Percentiles rank a stretch among this genome's conserved stretches.
Conservation (phyloP, 495 filamentous ascomycete species). For the Talaromyces adpressus region DNA sequence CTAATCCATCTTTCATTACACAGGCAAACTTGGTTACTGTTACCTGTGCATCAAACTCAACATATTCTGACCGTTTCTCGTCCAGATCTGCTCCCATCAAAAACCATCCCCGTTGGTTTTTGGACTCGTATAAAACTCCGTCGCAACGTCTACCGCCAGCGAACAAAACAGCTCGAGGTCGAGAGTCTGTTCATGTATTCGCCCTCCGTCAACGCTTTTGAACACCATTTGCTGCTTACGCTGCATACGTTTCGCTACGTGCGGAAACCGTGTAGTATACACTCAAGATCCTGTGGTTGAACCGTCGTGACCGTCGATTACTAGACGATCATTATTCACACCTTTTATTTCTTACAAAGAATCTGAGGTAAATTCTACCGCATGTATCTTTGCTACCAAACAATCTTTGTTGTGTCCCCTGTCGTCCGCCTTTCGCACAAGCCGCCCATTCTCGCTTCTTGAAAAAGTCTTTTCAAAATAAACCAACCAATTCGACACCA, state of each 20-base stretch:
- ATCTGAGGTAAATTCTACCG: conserved; percentile 37
- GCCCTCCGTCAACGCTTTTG: conserved; percentile 65
- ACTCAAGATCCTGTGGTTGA: conserved; percentile 85
- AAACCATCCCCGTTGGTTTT: conserved; percentile 1
- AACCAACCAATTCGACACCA: conserved; percentile 43
- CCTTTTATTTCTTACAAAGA: conserved; percentile 27
- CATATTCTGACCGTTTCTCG: neutral
- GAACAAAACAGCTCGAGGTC: conserved; percentile 28
- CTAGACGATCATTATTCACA: conserved; percentile 46
- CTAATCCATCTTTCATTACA: neutral
- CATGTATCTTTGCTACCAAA: conserved; percentile 48
- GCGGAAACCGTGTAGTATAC: conserved; percentile 80
- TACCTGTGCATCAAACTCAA: neutral
- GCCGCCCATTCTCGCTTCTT: conserved; percentile 10
- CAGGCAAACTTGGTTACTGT: neutral
- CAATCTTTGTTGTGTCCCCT: conserved; percentile 33
- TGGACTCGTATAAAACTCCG: neutral
- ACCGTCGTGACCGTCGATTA: conserved; percentile 23
- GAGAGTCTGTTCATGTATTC: conserved; percentile 72
- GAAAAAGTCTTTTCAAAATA: conserved; percentile 18
- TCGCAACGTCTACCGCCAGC: conserved; percentile 29
- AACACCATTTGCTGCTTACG: conserved; percentile 83
- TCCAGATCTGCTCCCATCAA: conserved; percentile 1
- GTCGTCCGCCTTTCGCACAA: conserved; percentile 28
- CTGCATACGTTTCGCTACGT: conserved; percentile 89